phyloP scores from a whole-genome alignment of 805 yeast species.

The Jamesozyma lodderae region DNA sequence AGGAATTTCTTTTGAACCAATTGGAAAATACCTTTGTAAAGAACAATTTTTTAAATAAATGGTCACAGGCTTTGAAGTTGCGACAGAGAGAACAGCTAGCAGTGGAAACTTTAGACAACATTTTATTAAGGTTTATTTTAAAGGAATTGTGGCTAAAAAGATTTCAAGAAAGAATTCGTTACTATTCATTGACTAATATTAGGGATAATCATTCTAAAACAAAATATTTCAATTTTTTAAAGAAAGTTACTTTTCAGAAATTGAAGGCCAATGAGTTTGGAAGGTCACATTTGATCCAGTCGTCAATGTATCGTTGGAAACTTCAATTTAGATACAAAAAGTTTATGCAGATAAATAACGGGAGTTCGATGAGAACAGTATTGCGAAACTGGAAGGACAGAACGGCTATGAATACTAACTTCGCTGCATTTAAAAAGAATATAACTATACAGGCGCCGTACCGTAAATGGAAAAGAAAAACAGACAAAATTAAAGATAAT shows the following conservation, averaged over 20 bases:
- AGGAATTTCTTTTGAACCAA: neutral
- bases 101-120: constrained; percentile 2
- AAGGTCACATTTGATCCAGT: neutral
- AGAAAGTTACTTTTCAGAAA: constrained; percentile 4
- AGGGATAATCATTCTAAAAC: constrained; percentile 4
- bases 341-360: neutral
- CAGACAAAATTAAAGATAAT: neutral
- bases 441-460: neutral
- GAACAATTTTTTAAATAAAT: constrained; percentile 5
- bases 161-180: constrained; percentile 10
- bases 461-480: neutral
- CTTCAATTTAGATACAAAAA: neutral
- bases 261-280: constrained; percentile 4
- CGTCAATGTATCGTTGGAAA: constrained; percentile 8
- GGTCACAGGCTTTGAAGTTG: constrained; percentile 5
- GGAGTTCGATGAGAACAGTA: neutral
- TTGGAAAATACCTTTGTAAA: constrained; percentile 9
- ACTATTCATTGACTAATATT: constrained; percentile 8
- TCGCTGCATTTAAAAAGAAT: neutral
- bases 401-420: neutral
- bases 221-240: constrained; percentile 7
- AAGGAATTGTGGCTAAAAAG: constrained; percentile 17
- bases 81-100: constrained; percentile 10
- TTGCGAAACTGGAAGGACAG: neutral
- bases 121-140: constrained; percentile 9